A percentile compares a stretch with the other conserved stretches of the same genome.
Conservation (phyloP, 192 early-diverging fungal species). For the Allomyces arbusculus region DNA sequence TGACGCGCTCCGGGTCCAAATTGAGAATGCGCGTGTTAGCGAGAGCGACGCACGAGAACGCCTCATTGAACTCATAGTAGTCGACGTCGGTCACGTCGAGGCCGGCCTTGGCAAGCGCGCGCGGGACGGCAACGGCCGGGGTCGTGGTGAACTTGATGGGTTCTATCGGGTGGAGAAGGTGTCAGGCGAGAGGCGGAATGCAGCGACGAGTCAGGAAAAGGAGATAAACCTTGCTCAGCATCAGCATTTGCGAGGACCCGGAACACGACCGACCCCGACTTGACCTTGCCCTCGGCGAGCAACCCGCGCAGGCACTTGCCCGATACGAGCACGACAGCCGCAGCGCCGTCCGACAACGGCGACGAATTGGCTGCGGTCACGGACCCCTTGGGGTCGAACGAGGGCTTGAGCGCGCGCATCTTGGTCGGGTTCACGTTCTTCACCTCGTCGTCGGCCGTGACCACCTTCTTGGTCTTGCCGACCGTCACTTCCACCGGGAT, state of each 20-base stretch:
- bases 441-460: conserved; percentile 41
- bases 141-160: conserved; percentile 56
- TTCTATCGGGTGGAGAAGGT: background rate
- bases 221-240: conserved; percentile 27
- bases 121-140: conserved; percentile 54
- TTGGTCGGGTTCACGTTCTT: conserved; percentile 63
- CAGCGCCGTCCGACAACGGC: conserved; percentile 57
- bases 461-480: conserved; percentile 40
- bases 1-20: conserved; percentile 53
- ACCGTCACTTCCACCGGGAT: conserved; percentile 47
- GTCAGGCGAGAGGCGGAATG: too few species aligned
- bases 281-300: conserved; percentile 11
- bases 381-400: conserved; percentile 68
- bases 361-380: conserved; percentile 81
- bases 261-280: conserved; percentile 13
- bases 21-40: conserved; percentile 68
- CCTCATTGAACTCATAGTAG: conserved; percentile 66
- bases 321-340: conserved; percentile 50
- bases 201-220: too few species aligned
- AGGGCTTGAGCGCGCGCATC: conserved; percentile 65
- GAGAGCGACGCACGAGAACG: conserved; percentile 59
- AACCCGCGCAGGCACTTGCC: conserved; percentile 27
- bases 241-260: conserved; percentile 45
- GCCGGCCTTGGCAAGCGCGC: conserved; percentile 41
- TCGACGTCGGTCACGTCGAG: conserved; percentile 21